phyloP scores from a whole-genome alignment of 202 grass and related monocot species.

The Digitaria exilis region DNA sequence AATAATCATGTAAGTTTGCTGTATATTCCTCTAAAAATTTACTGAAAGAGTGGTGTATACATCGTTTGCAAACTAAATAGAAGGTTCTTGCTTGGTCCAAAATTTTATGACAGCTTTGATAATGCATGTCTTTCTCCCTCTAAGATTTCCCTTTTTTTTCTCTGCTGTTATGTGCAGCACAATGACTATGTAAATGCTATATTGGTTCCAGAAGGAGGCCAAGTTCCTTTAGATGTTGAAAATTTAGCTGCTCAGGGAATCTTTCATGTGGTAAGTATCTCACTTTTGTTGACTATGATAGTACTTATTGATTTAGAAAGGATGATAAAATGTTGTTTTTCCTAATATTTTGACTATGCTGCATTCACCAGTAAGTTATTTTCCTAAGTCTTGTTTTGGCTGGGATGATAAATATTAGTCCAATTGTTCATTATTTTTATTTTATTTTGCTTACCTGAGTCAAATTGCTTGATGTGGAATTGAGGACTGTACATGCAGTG shows the following conservation, averaged over 20 bases:
- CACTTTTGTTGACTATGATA: conserved; percentile 22
- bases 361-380: neutral
- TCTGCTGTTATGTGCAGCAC: conserved; percentile 51
- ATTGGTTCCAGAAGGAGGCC: conserved; percentile 81
- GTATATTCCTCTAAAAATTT: conserved; percentile 8
- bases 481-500: neutral
- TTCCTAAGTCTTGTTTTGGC: neutral
- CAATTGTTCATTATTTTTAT: conserved; percentile 6
- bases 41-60: neutral
- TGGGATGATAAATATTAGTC: neutral
- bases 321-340: conserved; percentile 2
- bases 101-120: neutral
- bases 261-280: conserved; percentile 71
- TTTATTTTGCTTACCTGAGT: conserved; percentile 25
- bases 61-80: conserved; percentile 13
- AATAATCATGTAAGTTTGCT: conserved; percentile 73
- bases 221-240: conserved; percentile 69
- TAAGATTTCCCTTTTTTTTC: conserved; percentile 18
- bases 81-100: neutral
- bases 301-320: neutral
- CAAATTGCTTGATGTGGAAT: neutral
- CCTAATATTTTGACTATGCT: neutral
- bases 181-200: conserved; percentile 86
- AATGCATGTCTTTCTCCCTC: neutral
- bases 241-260: conserved; percentile 74